These are phyloP conservation scores for Massarina eburnea DNA, from an alignment of 2,329 filamentous ascomycete species.

Conservation along the genomic window DNA sequence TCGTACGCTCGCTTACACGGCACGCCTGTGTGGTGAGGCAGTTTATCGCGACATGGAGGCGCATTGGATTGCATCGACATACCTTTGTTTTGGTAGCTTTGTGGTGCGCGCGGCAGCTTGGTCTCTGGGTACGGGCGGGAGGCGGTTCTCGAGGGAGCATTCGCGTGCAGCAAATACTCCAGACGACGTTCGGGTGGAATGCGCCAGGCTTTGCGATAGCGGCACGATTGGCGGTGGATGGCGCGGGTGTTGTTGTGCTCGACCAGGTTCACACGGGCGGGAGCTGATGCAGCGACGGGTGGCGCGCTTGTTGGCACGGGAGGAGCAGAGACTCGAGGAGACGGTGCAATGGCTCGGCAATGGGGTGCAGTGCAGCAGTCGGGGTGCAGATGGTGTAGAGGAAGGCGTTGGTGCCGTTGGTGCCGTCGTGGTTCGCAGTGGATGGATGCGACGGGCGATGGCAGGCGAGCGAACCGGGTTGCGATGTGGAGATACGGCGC, in stretches of 20 bases:
- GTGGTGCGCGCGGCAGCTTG: neutral
- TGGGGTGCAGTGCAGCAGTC: constrained; percentile 10
- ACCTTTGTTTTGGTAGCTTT: constrained; percentile 23
- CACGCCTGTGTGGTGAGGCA: constrained; percentile 1
- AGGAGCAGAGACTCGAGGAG: neutral
- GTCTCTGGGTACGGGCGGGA: neutral
- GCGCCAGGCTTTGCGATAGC: constrained; percentile 3
- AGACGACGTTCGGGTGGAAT: constrained; percentile 7
- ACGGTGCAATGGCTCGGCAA: constrained; percentile 2
- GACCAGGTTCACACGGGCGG: neutral
- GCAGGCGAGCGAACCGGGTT: neutral
- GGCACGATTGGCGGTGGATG: constrained; percentile 4
- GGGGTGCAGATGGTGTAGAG: too few species aligned
- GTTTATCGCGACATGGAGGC: constrained; percentile 4
- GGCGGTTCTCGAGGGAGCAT: constrained; percentile 12
- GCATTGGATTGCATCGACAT: constrained; percentile 12
- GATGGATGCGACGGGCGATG: constrained; percentile 5
- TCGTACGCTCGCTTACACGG: constrained; percentile 1
- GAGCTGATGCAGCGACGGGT: neutral
- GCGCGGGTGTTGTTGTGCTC: neutral
- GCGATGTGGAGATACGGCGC: constrained; percentile 14
- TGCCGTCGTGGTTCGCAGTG: neutral
- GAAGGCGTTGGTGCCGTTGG: too few species aligned
- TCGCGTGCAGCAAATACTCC: constrained; percentile 13
- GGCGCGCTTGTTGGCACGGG: too few species aligned